phyloP scores from a whole-genome alignment of 495 filamentous ascomycete species.

The Hypoxylon subgilvum region DNA sequence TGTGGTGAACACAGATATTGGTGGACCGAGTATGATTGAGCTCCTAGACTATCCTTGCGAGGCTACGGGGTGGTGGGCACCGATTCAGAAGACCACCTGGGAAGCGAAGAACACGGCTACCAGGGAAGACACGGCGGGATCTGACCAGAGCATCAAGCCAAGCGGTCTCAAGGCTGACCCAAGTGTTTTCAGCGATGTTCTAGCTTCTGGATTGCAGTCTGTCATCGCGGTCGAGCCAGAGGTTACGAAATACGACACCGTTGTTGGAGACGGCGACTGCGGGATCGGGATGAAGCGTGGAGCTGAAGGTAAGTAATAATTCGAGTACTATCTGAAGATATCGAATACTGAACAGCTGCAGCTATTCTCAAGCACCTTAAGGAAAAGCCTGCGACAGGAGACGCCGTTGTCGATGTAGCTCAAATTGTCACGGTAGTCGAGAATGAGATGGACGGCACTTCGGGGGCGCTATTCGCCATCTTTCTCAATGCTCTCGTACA shows the following conservation, averaged over 20 bases:
- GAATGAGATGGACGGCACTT: constrained; percentile 91
- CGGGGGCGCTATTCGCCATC: constrained; percentile 92
- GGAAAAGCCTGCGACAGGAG: constrained; percentile 62
- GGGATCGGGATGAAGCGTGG: constrained; percentile 88
- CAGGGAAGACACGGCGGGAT: constrained; percentile 46
- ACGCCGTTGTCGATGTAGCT: constrained; percentile 73
- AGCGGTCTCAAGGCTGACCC: constrained; percentile 76
- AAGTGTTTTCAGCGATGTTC: constrained; percentile 58
- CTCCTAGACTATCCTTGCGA: constrained; percentile 86
- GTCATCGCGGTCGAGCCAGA: constrained; percentile 81
- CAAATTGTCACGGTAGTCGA: constrained; percentile 86
- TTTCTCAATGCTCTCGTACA: constrained; percentile 90
- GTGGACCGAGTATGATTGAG: constrained; percentile 80
- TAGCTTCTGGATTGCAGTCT: constrained; percentile 70
- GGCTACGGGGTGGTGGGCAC: constrained; percentile 82
- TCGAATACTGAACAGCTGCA: constrained; percentile 30
- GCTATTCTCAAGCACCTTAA: constrained; percentile 73
- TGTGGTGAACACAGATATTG: constrained; percentile 78
- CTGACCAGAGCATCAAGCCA: constrained; percentile 58
- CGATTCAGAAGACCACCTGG: constrained; percentile 68
- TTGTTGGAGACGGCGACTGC: constrained; percentile 96
- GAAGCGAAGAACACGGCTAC: constrained; percentile 56
- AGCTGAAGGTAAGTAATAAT: constrained; percentile 68
- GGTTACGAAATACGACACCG: constrained; percentile 86
- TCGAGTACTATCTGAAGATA: background rate